Conservation (phyloP, 2,329 filamentous ascomycete species). For the Diaporthe sp. region DNA sequence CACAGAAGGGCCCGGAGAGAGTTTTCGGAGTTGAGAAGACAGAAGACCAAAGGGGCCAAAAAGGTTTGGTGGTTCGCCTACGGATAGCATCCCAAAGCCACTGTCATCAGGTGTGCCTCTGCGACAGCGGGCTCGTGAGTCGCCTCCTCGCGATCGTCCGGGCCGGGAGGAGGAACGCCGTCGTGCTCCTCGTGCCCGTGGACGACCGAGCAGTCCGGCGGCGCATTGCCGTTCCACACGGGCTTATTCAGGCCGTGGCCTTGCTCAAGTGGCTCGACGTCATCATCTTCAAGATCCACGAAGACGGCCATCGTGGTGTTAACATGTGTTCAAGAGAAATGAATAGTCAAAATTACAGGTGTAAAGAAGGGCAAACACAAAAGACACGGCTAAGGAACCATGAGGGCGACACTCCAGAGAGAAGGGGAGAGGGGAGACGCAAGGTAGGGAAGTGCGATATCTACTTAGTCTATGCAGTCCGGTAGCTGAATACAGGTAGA, state of each 20-base stretch:
- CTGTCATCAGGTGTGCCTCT: constrained; percentile 68
- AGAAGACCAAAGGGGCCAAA: constrained; percentile 41
- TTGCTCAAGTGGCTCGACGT: constrained; percentile 45
- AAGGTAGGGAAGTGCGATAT: constrained; percentile 6
- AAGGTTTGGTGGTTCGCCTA: constrained; percentile 60
- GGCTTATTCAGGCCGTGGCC: constrained; percentile 42
- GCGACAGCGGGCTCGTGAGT: constrained; percentile 43
- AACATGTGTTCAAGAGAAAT: neutral
- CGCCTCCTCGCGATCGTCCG: constrained; percentile 40
- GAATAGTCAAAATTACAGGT: neutral
- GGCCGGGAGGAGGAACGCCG: constrained; percentile 23
- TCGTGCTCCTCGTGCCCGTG: neutral
- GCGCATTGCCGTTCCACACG: constrained; percentile 43
- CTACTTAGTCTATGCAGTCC: constrained; percentile 17
- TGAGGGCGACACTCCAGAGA: neutral
- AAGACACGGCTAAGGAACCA: neutral
- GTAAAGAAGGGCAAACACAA: neutral
- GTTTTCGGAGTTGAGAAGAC: constrained; percentile 42
- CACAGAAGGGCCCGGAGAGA: constrained; percentile 30
- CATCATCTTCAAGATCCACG: constrained; percentile 49
- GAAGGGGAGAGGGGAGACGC: neutral
- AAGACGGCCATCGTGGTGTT: constrained; percentile 48
- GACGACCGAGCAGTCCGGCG: constrained; percentile 31
- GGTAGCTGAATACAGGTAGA: constrained; percentile 15
- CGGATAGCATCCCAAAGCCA: constrained; percentile 77